These are phyloP conservation scores for Mycena metata DNA, from an alignment of 768 basidiomycete genomes.

Conservation along the genomic window DNA sequence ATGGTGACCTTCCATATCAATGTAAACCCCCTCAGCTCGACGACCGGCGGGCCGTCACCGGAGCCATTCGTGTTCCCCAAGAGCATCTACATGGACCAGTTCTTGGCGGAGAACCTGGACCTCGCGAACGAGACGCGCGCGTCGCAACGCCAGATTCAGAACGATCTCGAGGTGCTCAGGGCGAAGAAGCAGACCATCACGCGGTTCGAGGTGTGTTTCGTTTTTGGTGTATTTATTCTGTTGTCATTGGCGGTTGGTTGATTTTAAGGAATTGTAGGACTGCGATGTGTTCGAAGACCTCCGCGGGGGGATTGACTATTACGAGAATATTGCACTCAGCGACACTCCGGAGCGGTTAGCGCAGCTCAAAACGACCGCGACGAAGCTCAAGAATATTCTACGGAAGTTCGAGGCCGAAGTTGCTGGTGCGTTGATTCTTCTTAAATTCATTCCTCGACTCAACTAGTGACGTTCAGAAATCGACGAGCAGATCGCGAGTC, in stretches of 20 bases:
- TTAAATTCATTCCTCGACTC: neutral
- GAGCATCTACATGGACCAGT: constrained; percentile 79
- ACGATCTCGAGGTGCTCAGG: constrained; percentile 63
- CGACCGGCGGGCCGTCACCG: constrained; percentile 30
- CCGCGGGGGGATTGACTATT: constrained; percentile 75
- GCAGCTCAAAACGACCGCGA: constrained; percentile 57
- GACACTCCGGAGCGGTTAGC: constrained; percentile 56
- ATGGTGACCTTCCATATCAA: constrained; percentile 70
- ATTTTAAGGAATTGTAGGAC: constrained; percentile 54
- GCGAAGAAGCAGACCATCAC: constrained; percentile 63
- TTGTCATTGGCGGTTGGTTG: neutral
- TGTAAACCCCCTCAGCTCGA: neutral
- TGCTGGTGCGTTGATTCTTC: constrained; percentile 57
- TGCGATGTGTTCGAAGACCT: constrained; percentile 75
- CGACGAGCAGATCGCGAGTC: constrained; percentile 59
- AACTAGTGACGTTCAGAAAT: constrained; percentile 56
- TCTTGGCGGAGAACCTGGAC: constrained; percentile 70
- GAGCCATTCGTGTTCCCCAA: constrained; percentile 73
- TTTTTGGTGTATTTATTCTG: neutral
- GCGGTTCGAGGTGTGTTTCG: constrained; percentile 64
- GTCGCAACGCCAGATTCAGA: constrained; percentile 55
- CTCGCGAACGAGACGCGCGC: constrained; percentile 54
- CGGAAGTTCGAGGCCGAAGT: constrained; percentile 65
- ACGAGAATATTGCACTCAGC: constrained; percentile 75
- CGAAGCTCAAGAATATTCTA: constrained; percentile 68